These are phyloP conservation scores for Trichoderma virens DNA, from an alignment of 495 filamentous ascomycete species.

Conservation along the genomic window DNA sequence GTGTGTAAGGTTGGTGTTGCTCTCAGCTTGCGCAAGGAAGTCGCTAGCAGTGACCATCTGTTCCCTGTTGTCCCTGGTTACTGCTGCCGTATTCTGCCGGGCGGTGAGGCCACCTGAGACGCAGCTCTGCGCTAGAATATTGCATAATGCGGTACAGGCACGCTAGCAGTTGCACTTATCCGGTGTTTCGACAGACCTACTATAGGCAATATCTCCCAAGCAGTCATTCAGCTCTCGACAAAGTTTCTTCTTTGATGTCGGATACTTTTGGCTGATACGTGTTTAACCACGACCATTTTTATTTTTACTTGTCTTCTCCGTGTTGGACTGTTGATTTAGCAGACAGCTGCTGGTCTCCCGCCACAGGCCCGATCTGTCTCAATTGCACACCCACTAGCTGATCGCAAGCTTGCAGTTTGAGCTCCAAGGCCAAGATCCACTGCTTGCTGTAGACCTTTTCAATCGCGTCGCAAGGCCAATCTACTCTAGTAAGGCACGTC, in stretches of 20 bases:
- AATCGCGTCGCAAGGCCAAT: neutral
- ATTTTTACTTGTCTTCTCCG: neutral
- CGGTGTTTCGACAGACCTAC: neutral
- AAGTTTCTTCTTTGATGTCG: neutral
- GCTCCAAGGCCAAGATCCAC: neutral
- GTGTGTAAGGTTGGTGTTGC: neutral
- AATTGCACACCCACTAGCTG: neutral
- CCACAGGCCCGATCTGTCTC: neutral
- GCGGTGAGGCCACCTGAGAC: neutral
- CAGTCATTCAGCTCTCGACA: neutral
- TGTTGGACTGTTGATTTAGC: neutral
- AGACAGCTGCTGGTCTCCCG: neutral
- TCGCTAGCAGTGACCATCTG: conserved; percentile 6
- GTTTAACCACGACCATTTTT: neutral
- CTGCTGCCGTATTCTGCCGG: conserved; percentile 4
- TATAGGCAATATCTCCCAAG: neutral
- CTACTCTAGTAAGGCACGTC: neutral
- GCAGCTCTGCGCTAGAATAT: neutral
- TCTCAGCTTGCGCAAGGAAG: neutral
- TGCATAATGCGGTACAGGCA: conserved; percentile 1
- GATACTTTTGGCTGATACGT: neutral
- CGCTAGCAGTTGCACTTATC: neutral
- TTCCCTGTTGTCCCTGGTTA: conserved; percentile 8
- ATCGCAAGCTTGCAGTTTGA: neutral
- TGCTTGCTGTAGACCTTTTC: conserved; percentile 3